phyloP scores from a whole-genome alignment of 1,284 basidiomycete species.

The Trametes hirsuta region DNA sequence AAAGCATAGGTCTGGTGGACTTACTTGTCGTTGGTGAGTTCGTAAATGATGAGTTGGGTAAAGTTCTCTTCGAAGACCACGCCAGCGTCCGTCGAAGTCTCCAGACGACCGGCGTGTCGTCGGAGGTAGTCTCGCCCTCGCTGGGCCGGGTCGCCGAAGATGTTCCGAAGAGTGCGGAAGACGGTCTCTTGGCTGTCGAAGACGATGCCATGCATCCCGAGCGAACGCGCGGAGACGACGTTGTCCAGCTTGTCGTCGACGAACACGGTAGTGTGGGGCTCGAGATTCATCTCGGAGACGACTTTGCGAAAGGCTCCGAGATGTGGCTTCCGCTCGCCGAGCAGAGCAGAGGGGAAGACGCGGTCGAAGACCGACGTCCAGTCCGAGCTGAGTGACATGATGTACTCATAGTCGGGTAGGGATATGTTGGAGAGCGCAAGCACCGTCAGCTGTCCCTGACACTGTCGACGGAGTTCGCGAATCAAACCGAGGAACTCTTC shows the following conservation, averaged over 20 bases:
- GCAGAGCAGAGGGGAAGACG: slow-evolving; percentile 52
- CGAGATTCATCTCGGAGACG: slow-evolving; percentile 43
- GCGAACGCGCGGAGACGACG: slow-evolving; percentile 55
- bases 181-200: slow-evolving; percentile 48
- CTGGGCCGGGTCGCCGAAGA: slow-evolving; percentile 48
- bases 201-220: slow-evolving; percentile 57
- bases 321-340: slow-evolving; percentile 41
- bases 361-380: slow-evolving; percentile 55
- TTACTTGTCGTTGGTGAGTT: slow-evolving; percentile 52
- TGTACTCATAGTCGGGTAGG: slow-evolving; percentile 42
- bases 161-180: slow-evolving; percentile 47
- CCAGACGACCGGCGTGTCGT: slow-evolving; percentile 43
- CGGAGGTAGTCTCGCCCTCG: slow-evolving; percentile 47
- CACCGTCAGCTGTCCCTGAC: slow-evolving; percentile 23
- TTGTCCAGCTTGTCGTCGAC: slow-evolving; percentile 67
- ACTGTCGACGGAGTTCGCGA: slow-evolving; percentile 45
- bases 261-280: slow-evolving; percentile 50
- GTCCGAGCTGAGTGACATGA: slow-evolving; percentile 43
- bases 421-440: no score
- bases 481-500: slow-evolving; percentile 50
- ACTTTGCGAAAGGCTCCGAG: slow-evolving; percentile 58
- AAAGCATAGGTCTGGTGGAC: slow-evolving; percentile 2
- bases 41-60: slow-evolving; percentile 59
- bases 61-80: slow-evolving; percentile 55
- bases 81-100: slow-evolving; percentile 49